Conservation (phyloP, 352 stramenopile genomes). For the Globisporangium paroecandrum region DNA sequence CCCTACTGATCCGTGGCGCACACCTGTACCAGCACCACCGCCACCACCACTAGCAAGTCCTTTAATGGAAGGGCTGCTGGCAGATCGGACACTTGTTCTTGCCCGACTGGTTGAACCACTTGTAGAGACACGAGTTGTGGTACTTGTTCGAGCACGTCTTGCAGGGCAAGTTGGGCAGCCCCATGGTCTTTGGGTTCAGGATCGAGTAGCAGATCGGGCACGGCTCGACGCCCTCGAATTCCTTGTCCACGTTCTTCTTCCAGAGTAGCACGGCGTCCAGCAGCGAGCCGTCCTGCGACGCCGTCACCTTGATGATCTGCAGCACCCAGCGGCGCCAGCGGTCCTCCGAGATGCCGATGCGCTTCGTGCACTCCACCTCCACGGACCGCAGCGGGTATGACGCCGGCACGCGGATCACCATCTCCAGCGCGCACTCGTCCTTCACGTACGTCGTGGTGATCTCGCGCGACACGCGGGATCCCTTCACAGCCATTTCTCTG, state of each 20-base stretch:
- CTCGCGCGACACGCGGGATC: conserved; percentile 82
- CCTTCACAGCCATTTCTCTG: conserved; percentile 84
- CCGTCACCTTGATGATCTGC: conserved; percentile 90
- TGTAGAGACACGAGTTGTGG: conserved; percentile 92
- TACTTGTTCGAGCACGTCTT: conserved; percentile 93
- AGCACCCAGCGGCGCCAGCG: conserved; percentile 91
- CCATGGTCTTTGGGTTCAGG: conserved; percentile 89
- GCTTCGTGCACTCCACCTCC: conserved; percentile 89
- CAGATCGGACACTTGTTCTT: conserved; percentile 94
- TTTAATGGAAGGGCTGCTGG: conserved; percentile 85
- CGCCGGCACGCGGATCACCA: conserved; percentile 84
- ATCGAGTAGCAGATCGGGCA: conserved; percentile 93
- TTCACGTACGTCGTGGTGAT: conserved; percentile 92
- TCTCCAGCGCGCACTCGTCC: conserved; percentile 89
- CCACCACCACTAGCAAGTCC: neutral
- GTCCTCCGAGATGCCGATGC: conserved; percentile 88
- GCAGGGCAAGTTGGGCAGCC: conserved; percentile 82
- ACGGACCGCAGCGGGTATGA: conserved; percentile 89
- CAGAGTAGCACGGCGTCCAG: conserved; percentile 90
- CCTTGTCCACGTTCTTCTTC: conserved; percentile 92
- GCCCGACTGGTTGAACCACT: conserved; percentile 92
- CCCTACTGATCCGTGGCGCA: neutral
- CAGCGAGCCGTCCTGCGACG: conserved; percentile 87
- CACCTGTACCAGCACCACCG: neutral
- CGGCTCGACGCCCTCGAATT: conserved; percentile 90